phyloP scores from a whole-genome alignment of 2,329 filamentous ascomycete species.

The Fusarium illudens region DNA sequence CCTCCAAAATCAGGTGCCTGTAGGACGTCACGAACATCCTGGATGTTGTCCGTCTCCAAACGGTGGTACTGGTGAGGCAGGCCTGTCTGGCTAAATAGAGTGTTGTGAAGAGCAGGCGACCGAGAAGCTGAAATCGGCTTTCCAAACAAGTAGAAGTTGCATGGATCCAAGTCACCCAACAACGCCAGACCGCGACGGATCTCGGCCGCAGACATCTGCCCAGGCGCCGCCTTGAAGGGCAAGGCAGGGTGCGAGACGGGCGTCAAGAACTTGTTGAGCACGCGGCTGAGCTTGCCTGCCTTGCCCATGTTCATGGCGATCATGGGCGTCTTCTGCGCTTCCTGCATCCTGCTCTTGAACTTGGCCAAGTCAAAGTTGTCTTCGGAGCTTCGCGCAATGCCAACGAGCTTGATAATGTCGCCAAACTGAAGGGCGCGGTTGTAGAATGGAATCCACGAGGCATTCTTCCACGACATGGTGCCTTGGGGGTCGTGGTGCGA shows the following conservation, averaged over 20 bases:
- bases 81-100: constrained; percentile 77
- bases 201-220: constrained; percentile 89
- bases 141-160: constrained; percentile 87
- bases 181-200: constrained; percentile 82
- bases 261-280: constrained; percentile 92
- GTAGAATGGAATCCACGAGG: constrained; percentile 91
- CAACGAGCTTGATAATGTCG: constrained; percentile 94
- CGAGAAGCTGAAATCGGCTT: constrained; percentile 83
- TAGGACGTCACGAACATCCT: constrained; percentile 71
- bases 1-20: constrained; percentile 82
- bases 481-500: constrained; percentile 92
- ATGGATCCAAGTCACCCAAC: constrained; percentile 78
- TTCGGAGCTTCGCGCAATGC: constrained; percentile 75
- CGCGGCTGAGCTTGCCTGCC: constrained; percentile 85
- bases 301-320: constrained; percentile 97
- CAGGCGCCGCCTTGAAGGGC: constrained; percentile 93
- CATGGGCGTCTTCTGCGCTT: constrained; percentile 79
- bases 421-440: constrained; percentile 90
- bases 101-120: constrained; percentile 90
- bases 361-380: constrained; percentile 87
- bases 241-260: constrained; percentile 89
- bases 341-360: constrained; percentile 81
- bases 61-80: constrained; percentile 84
- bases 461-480: constrained; percentile 85
- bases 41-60: constrained; percentile 74